A percentile compares a stretch with the other conserved stretches of the same genome.
Conservation (phyloP, 352 stramenopile species). For the Globisporangium okanoganense region DNA sequence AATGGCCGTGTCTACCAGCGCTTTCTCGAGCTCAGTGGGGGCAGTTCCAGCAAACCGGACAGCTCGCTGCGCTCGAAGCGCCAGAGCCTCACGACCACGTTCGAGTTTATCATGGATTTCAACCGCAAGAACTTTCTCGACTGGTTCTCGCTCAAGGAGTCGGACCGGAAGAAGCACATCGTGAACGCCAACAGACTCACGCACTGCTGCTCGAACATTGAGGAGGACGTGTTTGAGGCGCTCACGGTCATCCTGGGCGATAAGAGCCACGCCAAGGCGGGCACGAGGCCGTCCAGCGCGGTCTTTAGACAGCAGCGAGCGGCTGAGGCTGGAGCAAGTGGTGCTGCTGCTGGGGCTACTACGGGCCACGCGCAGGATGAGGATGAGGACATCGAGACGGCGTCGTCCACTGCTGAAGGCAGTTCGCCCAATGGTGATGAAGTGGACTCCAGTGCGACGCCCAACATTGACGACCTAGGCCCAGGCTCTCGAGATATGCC, state of each 20-base stretch:
- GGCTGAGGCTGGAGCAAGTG: not conserved
- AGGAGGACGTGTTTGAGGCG: conserved; percentile 14
- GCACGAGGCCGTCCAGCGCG: conserved; percentile 4
- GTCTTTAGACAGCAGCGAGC: conserved; percentile 6
- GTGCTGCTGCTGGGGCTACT: not conserved
- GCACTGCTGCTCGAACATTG: conserved; percentile 17
- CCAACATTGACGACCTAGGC: not conserved
- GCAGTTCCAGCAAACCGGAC: conserved; percentile 5
- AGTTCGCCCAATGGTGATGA: not conserved
- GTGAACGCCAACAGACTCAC: conserved; percentile 7
- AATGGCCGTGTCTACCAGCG: conserved; percentile 12
- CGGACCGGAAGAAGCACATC: conserved; percentile 17
- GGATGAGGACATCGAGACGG: not conserved
- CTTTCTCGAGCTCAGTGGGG: conserved; percentile 1
- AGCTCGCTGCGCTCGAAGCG: conserved; percentile 10
- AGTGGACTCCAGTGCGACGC: not conserved
- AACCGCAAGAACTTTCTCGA: conserved; percentile 16
- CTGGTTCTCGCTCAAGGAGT: conserved; percentile 16
- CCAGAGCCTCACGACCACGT: conserved; percentile 12
- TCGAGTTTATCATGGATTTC: conserved; percentile 15
- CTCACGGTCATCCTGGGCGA: conserved; percentile 8
- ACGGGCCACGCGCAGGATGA: not conserved
- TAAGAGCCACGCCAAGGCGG: not conserved
- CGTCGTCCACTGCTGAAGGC: not conserved
- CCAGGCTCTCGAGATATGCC: not conserved